Evolutionary conservation across 176 grass and related monocot species (phyloP), one percentile per base, ranked within the genome.

Genomic region (Elymus sibiricus): DNA sequence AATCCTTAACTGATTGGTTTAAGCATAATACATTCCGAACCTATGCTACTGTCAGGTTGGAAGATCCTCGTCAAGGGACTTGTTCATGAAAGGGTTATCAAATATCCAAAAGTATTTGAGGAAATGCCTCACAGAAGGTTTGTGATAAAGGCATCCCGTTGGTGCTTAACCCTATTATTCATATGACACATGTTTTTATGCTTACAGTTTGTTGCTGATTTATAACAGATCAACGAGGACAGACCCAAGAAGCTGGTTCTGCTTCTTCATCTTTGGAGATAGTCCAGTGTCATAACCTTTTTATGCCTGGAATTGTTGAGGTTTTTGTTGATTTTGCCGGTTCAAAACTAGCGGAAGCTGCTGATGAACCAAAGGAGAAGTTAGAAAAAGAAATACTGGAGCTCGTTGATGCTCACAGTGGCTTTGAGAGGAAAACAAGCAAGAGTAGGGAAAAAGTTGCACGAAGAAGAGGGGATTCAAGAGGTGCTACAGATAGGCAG

Each of bases 341-440:
- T 83, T 90, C 79, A 79, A 90, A 95, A 79, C 55, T 98, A 63
- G 85, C 87, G 43, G 93, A 88, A 70, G 77, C 85, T 42, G 38
- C 80, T 85, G 88, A 82, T 17, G 78, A 95, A 34, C 85, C 86
- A 37, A 93, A 90, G 79, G 74, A 86, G 26, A 79, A 76, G 25
- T 76, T 93, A 56, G 93, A 92, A 86, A 98, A 93, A 79, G 93
- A 98, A 95, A 87, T 95, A 84, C 79, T 93, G 39, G 89, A 90
- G 71, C 91, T 98, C 77, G 60, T 90, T 85, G 78, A 85, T 88
- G 87, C 77, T 22, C 77, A 98, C 43, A 43, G 85, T 81, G 27
- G 65, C 56, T 73, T 92, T 56, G 91, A 93, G 80, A 95, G 89
- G 39, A 94, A 90, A 90, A 88, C 37, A 72, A 77, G 69, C 70